phyloP scores from a whole-genome alignment of 139 green algal genomes.

The Microglena sp. region DNA sequence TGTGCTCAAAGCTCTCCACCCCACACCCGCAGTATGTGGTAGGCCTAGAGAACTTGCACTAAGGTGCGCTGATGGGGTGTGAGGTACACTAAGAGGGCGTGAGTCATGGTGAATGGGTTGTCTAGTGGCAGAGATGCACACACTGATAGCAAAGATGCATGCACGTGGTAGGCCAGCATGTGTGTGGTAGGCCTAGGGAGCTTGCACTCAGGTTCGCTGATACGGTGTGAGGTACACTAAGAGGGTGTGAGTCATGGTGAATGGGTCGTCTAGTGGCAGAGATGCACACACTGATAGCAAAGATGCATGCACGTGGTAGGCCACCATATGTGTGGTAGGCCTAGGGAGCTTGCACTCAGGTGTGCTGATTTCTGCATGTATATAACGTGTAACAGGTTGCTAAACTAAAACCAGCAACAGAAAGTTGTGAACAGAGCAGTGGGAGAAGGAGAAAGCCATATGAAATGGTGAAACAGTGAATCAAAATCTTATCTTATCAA shows the following conservation, averaged over 20 bases:
- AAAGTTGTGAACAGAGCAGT: background rate
- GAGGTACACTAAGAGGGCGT: background rate
- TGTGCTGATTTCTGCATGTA: too few species aligned
- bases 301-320: background rate
- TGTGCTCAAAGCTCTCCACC: constrained; percentile 68
- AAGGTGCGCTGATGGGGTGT: constrained; percentile 6
- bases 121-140: too few species aligned
- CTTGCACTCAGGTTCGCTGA: background rate
- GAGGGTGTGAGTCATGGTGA: too few species aligned
- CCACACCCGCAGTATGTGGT: constrained; percentile 89
- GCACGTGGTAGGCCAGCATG: background rate
- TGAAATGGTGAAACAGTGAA: background rate
- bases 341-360: background rate
- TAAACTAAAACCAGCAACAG: background rate
- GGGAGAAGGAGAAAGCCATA: background rate
- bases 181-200: too few species aligned
- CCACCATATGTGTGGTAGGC: too few species aligned
- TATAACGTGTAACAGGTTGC: too few species aligned
- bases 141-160: background rate
- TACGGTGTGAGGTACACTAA: background rate
- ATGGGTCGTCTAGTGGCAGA: too few species aligned
- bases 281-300: background rate
- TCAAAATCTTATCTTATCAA: too few species aligned
- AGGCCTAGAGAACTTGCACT: constrained; percentile 39
- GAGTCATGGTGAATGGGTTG: too few species aligned